Evolutionary conservation across 768 basidiomycete genomes (phyloP), one percentile per base, ranked within the genome.

Genomic region (Lactarius trivialis): DNA sequence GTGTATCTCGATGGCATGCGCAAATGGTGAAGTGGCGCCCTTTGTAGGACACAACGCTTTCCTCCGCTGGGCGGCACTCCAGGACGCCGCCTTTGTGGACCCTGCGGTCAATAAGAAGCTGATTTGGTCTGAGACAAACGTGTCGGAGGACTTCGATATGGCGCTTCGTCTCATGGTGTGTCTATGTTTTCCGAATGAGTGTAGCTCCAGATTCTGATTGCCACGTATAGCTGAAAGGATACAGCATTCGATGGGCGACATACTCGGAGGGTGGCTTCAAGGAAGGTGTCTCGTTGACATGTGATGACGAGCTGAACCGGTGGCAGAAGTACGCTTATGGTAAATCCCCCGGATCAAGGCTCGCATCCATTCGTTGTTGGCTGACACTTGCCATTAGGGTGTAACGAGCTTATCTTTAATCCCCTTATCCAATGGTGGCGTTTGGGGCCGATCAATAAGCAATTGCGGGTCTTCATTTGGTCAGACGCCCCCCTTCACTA

Each of bases 241-340:
- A 90, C 70, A 83, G 82, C 66, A 89, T 91, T 66, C 85, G 88
- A 50, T 88, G 89, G 92, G 88, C 91, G 28, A 90, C 89, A 0
- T 95, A 95, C 72, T 87, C 85, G 1, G 81, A 88, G 28, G 85
- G 91, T 55, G 88, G 84, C 1, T 95, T 94, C 78, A 89, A 93
- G 75, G 93, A 96, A 70, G 93, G 93, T 65, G 93, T 96, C 21
- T 90, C 88, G 0, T 76, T 96, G 17, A 94, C 93, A 0, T 85
- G 85, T 59, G 91, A 93, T 56, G 93, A 96, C 69, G 93, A 96
- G 71, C 76, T 96, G 9, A 94, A 94, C 68, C 74, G 93, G 2
- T 96, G 93, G 93, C 91, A 94, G 65, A 96, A 94, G 71, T 91
- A 91, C 64, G 78, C 87, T 0, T 90, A 89, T 73, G 89, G 86